Evolutionary conservation across 2,329 filamentous ascomycete species (phyloP).

Genomic region (Aspergillus sp.): DNA sequence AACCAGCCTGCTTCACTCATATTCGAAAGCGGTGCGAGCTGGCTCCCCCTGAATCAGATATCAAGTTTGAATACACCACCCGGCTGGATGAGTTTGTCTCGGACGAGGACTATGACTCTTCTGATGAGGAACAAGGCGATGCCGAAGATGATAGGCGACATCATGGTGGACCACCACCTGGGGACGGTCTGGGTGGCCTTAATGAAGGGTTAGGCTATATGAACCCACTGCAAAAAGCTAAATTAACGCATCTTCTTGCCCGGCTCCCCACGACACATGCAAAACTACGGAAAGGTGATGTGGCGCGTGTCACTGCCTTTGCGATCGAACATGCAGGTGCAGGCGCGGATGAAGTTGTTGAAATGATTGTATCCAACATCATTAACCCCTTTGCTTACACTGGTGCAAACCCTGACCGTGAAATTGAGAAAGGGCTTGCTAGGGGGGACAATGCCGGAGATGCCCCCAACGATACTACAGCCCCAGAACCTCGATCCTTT

Average conservation of each 20-base stretch:
- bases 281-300: constrained; percentile 74
- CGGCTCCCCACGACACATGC: constrained; percentile 72
- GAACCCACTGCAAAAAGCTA: constrained; percentile 77
- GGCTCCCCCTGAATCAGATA: constrained; percentile 67
- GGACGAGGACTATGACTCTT: constrained; percentile 80
- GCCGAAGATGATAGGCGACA: constrained; percentile 41
- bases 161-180: constrained; percentile 35
- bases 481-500: constrained; percentile 28
- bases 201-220: constrained; percentile 61
- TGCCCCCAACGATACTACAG: constrained; percentile 26
- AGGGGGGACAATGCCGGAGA: constrained; percentile 30
- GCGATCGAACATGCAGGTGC: constrained; percentile 81
- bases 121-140: constrained; percentile 69
- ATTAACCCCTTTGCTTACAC: constrained; percentile 70
- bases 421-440: constrained; percentile 23
- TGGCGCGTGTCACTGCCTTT: constrained; percentile 81
- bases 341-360: constrained; percentile 86
- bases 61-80: constrained; percentile 79
- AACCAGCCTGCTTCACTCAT: constrained; percentile 53
- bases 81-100: constrained; percentile 73
- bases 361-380: constrained; percentile 79
- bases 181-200: constrained; percentile 32
- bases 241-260: constrained; percentile 76
- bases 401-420: constrained; percentile 58
- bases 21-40: constrained; percentile 72